Percentiles rank a stretch among this genome's conserved stretches.
Evolutionary conservation across 139 green algal species (phyloP).

Genomic region (Chlamydomonas applanata): DNA sequence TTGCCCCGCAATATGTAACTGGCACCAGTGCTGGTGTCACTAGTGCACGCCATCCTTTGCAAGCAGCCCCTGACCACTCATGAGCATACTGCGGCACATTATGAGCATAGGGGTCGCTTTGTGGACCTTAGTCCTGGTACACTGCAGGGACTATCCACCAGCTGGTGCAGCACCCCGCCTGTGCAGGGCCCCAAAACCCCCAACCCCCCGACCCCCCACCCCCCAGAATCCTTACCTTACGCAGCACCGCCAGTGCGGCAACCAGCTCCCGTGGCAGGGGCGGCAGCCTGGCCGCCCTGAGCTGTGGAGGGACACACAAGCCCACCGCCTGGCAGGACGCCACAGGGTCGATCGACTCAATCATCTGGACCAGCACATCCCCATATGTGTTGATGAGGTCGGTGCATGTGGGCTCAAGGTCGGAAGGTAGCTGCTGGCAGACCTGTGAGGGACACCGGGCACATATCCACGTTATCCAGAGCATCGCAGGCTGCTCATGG

Average conservation of each 20-base stretch:
- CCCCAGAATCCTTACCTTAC: not conserved
- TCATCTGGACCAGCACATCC: not conserved
- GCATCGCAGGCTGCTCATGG: not conserved
- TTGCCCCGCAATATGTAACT: too few relatives aligned
- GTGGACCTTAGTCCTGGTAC: too few relatives aligned
- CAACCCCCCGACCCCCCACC: not conserved
- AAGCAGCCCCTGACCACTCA: too few relatives aligned
- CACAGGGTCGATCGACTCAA: not conserved
- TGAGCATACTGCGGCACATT: too few relatives aligned
- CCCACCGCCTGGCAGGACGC: not conserved
- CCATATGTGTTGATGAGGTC: constrained; percentile 8
- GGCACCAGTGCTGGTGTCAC: too few relatives aligned
- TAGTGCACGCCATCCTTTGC: too few relatives aligned
- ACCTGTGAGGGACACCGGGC: too few relatives aligned
- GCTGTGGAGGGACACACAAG: not conserved
- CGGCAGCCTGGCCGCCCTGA: not conserved
- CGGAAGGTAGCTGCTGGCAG: not conserved
- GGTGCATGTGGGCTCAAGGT: not conserved
- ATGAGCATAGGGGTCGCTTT: too few relatives aligned
- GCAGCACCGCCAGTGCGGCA: too few relatives aligned
- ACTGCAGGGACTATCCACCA: too few relatives aligned
- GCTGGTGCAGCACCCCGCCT: too few relatives aligned
- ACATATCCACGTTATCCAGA: too few relatives aligned
- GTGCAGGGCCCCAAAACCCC: not conserved
- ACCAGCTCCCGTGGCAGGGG: constrained; percentile 1